Evolutionary conservation across 345 rosid species (phyloP).

Genomic region (Bretschneidera sinensis): DNA sequence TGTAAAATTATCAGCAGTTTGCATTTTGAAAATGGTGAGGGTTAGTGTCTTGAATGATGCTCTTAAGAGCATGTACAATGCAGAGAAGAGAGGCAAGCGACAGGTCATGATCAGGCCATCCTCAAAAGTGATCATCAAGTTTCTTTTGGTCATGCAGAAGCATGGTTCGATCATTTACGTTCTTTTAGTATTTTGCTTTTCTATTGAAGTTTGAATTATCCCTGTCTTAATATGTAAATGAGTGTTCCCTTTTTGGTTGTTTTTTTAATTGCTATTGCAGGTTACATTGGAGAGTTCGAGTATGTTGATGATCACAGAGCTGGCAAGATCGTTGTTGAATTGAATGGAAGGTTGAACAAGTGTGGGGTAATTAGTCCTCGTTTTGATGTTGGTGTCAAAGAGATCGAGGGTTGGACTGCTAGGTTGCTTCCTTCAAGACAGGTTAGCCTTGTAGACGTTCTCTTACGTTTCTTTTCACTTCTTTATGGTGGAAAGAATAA

Average conservation of each 20-base stretch:
- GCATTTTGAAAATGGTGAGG: constrained; percentile 50
- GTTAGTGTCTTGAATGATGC: constrained; percentile 82
- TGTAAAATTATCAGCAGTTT: constrained; percentile 11
- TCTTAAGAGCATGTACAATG: constrained; percentile 77
- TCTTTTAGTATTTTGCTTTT: not conserved
- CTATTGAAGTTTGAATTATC: not conserved
- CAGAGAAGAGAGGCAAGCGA: constrained; percentile 76
- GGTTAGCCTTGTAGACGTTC: constrained; percentile 27
- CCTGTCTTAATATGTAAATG: not conserved
- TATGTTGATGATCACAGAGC: constrained; percentile 81
- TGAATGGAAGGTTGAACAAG: constrained; percentile 73
- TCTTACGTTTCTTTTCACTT: too few species aligned
- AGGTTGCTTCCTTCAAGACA: constrained; percentile 84
- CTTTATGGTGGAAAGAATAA: not conserved
- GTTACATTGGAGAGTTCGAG: constrained; percentile 80
- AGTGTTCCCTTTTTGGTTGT: not conserved
- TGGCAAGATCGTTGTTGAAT: constrained; percentile 75
- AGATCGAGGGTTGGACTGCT: constrained; percentile 85
- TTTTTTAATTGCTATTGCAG: constrained; percentile 23
- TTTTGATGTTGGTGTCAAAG: constrained; percentile 79
- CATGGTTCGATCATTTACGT: constrained; percentile 40
- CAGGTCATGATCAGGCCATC: constrained; percentile 90
- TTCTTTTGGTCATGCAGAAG: constrained; percentile 79
- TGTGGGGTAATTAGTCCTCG: constrained; percentile 89
- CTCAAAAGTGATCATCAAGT: constrained; percentile 76